Base-by-base conservation (phyloP, 2,329 filamentous ascomycete species). In the Clonostachys byssicola region DNA sequence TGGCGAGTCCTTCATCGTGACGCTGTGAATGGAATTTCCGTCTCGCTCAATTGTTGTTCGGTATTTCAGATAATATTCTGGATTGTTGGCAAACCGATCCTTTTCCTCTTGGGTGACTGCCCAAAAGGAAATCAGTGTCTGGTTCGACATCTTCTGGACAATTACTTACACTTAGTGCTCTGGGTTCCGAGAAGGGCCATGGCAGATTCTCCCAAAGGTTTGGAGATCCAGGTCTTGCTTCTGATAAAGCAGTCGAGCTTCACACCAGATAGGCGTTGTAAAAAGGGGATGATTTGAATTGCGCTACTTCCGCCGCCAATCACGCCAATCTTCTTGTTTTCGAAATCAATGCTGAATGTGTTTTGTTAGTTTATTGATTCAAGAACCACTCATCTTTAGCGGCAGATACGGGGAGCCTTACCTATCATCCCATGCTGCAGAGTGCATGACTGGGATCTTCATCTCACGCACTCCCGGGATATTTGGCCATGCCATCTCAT, bases 261-360 rank as follows among this genome's bases (percentile, higher is more conserved):
- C 44, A 63, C 23, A 10, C 23, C 64, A 39, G 68, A 65, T 18
- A 44, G 33, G 16, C 42, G 44, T 7, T 40, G 48, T 9, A 49
- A 47, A 17, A 36, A 64, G 3, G 77, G 72, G 9, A 79, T 56
- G 23, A 81, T 63, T 51, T 82, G 78, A 12, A 81, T 68, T 1
- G 75, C 78, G 1, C 75, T 77, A 16, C 77, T 68, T 7, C 77
- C 77, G 45, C 77, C 81, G 10, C 78, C 78, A 44, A 83, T 78
- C 14, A 83, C 65, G 3, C 72, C 76, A 7, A 81, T 71, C 0
- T 63, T 68, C 56, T 80, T 81, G 49, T 67, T 70, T n/a, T 30
- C 23, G 23, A 30, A 30, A 10, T 30, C 5, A 9, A 30, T 3
- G 9, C 23, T 30, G 23, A 30, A 30, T 2, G 23, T 30, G 9